A percentile compares a stretch with the other conserved stretches of the same genome.
These are phyloP conservation scores for Epichloe glyceriae DNA, from an alignment of 2,329 filamentous ascomycete genomes.

Conservation along the genomic window DNA sequence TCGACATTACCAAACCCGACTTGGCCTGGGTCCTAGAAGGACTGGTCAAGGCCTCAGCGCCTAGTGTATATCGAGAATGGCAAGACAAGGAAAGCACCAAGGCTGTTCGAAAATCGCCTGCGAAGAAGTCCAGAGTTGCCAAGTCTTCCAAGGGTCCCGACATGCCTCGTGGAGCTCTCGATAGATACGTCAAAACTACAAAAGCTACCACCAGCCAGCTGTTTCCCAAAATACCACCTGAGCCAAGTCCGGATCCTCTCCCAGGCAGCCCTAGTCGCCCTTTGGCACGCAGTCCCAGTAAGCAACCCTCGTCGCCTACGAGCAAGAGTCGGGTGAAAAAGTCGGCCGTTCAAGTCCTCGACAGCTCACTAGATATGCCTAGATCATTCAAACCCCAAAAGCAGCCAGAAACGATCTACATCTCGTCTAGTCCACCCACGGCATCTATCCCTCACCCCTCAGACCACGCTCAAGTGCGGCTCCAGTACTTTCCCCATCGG, in stretches of 20 bases:
- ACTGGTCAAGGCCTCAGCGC: constrained; percentile 15
- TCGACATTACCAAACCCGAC: constrained; percentile 53
- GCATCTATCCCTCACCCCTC: constrained; percentile 11
- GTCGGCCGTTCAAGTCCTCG: constrained; percentile 24
- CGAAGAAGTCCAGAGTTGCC: constrained; percentile 10
- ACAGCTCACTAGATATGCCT: constrained; percentile 30
- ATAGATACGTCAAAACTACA: constrained; percentile 28
- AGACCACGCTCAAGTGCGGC: constrained; percentile 4
- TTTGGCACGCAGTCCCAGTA: constrained; percentile 17
- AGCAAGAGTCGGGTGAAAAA: constrained; percentile 11
- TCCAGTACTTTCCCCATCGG: constrained; percentile 6
- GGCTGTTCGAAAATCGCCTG: constrained; percentile 11
- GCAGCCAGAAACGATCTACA: constrained; percentile 26
- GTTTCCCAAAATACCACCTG: neutral
- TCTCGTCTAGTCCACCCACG: constrained; percentile 30
- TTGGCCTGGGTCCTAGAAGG: constrained; percentile 26
- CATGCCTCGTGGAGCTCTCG: constrained; percentile 21
- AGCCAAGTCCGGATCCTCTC: constrained; percentile 4
- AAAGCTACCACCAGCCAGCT: constrained; percentile 15
- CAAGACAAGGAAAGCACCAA: constrained; percentile 13
- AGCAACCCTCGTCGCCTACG: constrained; percentile 19
- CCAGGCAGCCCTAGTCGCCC: neutral
- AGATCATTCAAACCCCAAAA: constrained; percentile 18
- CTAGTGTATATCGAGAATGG: constrained; percentile 16
- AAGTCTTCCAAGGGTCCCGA: constrained; percentile 10